Conservation (phyloP, 2,329 filamentous ascomycete genomes). For the Aspergillus alliaceus region DNA sequence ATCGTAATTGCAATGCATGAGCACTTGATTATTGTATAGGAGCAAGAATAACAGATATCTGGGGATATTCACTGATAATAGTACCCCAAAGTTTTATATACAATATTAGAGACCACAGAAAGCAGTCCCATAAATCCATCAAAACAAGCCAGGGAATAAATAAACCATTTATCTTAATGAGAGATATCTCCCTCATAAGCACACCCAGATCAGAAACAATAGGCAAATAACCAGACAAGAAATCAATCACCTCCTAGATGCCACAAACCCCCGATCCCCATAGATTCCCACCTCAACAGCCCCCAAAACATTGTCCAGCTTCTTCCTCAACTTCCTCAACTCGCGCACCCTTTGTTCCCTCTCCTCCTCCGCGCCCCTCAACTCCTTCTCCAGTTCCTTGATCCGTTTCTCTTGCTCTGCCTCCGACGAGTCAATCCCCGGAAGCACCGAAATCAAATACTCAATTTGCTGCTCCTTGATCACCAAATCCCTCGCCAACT, state of each 20-base stretch:
- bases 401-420: slow-evolving; percentile 47
- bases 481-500: slow-evolving; percentile 50
- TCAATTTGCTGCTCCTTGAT: slow-evolving; percentile 54
- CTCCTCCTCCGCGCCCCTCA: slow-evolving; percentile 46
- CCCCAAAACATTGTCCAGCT: slow-evolving; percentile 45
- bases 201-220: too few species aligned
- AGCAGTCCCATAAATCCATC: too few species aligned
- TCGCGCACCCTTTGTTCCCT: slow-evolving; percentile 43
- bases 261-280: slow-evolving; percentile 19
- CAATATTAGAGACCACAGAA: too few species aligned
- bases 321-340: slow-evolving; percentile 40
- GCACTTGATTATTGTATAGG: too few species aligned
- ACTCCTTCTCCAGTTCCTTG: slow-evolving; percentile 42
- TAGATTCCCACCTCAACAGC: slow-evolving; percentile 40
- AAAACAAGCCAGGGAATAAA: background rate
- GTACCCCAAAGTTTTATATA: too few species aligned
- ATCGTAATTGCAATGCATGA: too few species aligned
- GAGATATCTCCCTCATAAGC: background rate
- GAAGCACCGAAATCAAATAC: slow-evolving; percentile 46
- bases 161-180: background rate
- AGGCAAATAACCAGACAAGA: background rate
- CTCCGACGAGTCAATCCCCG: slow-evolving; percentile 47
- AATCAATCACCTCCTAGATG: background rate
- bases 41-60: too few species aligned
- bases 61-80: too few species aligned